Evolutionary conservation across 2,329 filamentous ascomycete genomes (phyloP).

Genomic region (Exophiala sp.): DNA sequence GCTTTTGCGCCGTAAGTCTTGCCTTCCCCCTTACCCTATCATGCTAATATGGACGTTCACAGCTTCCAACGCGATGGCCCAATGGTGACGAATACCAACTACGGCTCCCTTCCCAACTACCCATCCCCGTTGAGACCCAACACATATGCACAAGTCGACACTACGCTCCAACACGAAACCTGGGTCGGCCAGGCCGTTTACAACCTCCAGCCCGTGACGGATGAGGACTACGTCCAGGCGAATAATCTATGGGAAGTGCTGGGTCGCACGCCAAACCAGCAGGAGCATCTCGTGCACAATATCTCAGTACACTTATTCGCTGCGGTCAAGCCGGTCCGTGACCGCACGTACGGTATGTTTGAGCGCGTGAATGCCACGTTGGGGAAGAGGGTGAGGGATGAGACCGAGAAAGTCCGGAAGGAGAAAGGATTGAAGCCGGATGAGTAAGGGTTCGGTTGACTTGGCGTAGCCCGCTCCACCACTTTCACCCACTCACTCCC

Average conservation of each 20-base stretch:
- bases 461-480: too few relatives aligned
- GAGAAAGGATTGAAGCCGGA: constrained; percentile 3
- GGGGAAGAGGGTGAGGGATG: constrained; percentile 7
- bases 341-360: constrained; percentile 51
- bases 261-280: constrained; percentile 51
- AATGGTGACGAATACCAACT: constrained; percentile 47
- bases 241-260: constrained; percentile 41
- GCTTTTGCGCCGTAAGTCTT: constrained; percentile 46
- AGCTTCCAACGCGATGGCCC: constrained; percentile 43
- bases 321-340: constrained; percentile 52
- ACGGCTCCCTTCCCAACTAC: constrained; percentile 59
- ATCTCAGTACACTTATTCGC: constrained; percentile 54
- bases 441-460: not conserved
- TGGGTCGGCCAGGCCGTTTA: constrained; percentile 40
- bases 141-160: constrained; percentile 39
- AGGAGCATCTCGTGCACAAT: constrained; percentile 60
- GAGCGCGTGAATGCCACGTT: constrained; percentile 8
- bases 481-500: too few relatives aligned
- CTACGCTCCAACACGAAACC: constrained; percentile 38
- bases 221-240: constrained; percentile 45
- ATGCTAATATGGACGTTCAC: too few relatives aligned
- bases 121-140: constrained; percentile 36
- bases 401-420: constrained; percentile 11
- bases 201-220: constrained; percentile 40
- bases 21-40: too few relatives aligned